Conservation (phyloP, 1,284 basidiomycete genomes). For the Malassezia cuniculi region DNA sequence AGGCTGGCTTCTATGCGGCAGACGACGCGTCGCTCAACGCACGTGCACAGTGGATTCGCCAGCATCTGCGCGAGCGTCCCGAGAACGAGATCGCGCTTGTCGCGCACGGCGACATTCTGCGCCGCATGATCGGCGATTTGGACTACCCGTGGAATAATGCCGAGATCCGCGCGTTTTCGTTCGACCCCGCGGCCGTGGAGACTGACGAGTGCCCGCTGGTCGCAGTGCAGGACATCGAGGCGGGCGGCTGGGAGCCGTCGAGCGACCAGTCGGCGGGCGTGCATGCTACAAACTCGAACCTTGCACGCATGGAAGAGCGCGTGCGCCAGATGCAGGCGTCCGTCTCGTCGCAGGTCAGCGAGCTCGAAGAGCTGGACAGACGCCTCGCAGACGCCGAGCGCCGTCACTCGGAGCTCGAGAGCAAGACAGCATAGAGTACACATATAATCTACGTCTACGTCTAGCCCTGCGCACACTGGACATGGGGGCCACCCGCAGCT, state of each 20-base stretch:
- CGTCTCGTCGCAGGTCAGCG: slow-evolving; percentile 26
- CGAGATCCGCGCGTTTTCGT: slow-evolving; percentile 36
- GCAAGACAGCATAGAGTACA: not conserved
- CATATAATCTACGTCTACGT: slow-evolving; percentile 1
- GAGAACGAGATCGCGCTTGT: slow-evolving; percentile 40
- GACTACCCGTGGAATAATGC: slow-evolving; percentile 36
- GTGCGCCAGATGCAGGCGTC: slow-evolving; percentile 26
- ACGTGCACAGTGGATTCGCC: slow-evolving; percentile 41
- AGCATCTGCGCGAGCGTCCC: slow-evolving; percentile 35
- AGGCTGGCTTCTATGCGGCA: slow-evolving; percentile 37
- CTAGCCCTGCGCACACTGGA: slow-evolving; percentile 38
- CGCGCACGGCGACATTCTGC: slow-evolving; percentile 43
- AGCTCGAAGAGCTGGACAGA: slow-evolving; percentile 32
- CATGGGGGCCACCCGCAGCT: slow-evolving; percentile 27
- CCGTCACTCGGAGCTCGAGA: slow-evolving; percentile 24
- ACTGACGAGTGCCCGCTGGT: slow-evolving; percentile 25
- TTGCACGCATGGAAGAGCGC: slow-evolving; percentile 22
- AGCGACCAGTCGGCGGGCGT: slow-evolving; percentile 3
- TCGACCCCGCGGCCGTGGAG: slow-evolving; percentile 24
- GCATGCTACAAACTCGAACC: slow-evolving; percentile 6
- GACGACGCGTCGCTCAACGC: slow-evolving; percentile 28
- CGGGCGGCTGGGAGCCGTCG: slow-evolving; percentile 17
- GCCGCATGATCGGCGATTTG: slow-evolving; percentile 27
- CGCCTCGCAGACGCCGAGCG: slow-evolving; percentile 31
- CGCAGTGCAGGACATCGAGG: slow-evolving; percentile 22